These are phyloP conservation scores for Priceomyces haplophilus DNA, from an alignment of 805 yeast species.

Conservation along the genomic window DNA sequence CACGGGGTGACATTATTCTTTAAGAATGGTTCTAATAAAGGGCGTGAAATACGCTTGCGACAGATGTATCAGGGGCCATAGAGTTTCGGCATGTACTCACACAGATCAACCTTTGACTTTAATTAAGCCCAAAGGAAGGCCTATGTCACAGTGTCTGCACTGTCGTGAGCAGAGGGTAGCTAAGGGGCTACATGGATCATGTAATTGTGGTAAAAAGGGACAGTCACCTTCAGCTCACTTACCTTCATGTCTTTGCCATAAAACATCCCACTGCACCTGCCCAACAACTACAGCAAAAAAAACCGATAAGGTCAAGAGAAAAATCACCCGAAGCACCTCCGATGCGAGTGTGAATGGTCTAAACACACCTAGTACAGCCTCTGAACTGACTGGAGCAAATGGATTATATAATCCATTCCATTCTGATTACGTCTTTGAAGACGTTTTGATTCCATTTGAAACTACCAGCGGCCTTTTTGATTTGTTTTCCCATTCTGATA, in stretches of 20 bases:
- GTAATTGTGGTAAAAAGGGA: conserved; percentile 65
- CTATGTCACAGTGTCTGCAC: conserved; percentile 86
- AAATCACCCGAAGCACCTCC: conserved; percentile 6
- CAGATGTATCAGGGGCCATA: conserved; percentile 91
- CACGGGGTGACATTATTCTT: conserved; percentile 1
- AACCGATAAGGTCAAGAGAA: conserved; percentile 11
- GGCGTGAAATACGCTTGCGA: conserved; percentile 97
- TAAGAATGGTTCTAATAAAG: conserved; percentile 77
- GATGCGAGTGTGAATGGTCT: conserved; percentile 2
- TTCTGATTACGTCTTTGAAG: conserved; percentile 26
- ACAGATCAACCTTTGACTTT: conserved; percentile 84
- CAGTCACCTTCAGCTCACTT: conserved; percentile 37
- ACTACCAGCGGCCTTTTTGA: conserved; percentile 29
- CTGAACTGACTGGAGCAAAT: not conserved
- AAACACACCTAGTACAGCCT: not conserved
- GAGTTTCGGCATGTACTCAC: conserved; percentile 92
- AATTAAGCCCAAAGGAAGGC: conserved; percentile 97
- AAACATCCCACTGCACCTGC: conserved; percentile 41
- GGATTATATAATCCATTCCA: conserved; percentile 5
- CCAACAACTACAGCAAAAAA: conserved; percentile 19
- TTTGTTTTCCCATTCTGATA: conserved; percentile 18
- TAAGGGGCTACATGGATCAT: conserved; percentile 63
- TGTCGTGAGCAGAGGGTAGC: conserved; percentile 73
- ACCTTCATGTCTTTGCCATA: conserved; percentile 37
- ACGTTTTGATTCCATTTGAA: conserved; percentile 29